These are phyloP conservation scores for Dalbergia cochinchinensis DNA, from an alignment of 306 rosid species.

Conservation along the genomic window DNA sequence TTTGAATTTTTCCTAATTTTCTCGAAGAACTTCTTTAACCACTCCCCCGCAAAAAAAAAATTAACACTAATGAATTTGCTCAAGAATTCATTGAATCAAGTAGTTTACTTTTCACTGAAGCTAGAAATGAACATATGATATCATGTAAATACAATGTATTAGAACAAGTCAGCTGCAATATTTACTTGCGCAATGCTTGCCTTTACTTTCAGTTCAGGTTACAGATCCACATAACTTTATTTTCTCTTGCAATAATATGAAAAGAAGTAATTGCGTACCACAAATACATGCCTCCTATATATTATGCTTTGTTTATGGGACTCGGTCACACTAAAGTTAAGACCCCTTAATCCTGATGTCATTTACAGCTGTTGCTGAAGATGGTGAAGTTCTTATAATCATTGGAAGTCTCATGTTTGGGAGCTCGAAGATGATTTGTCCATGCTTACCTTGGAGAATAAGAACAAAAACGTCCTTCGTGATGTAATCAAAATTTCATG, in stretches of 20 bases:
- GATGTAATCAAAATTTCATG: slow-evolving; percentile 51
- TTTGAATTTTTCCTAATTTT: too few species aligned
- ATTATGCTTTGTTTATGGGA: slow-evolving; percentile 12
- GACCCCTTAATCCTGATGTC: slow-evolving; percentile 18
- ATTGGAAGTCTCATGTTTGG: slow-evolving; percentile 45
- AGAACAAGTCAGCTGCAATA: slow-evolving; percentile 44
- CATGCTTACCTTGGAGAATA: slow-evolving; percentile 27
- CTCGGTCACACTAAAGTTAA: slow-evolving; percentile 27
- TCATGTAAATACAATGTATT: not conserved
- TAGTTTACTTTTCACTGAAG: not conserved
- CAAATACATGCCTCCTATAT: too few species aligned
- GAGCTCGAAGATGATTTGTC: slow-evolving; percentile 47
- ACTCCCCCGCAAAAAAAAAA: too few species aligned
- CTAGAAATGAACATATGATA: not conserved
- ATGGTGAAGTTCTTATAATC: slow-evolving; percentile 42
- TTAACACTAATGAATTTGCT: not conserved
- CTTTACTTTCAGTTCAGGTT: slow-evolving; percentile 18
- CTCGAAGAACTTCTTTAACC: too few species aligned
- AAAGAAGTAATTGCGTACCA: not conserved
- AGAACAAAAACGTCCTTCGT: slow-evolving; percentile 3
- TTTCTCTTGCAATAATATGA: slow-evolving; percentile 33
- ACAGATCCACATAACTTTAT: slow-evolving; percentile 27
- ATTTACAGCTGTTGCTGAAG: slow-evolving; percentile 37
- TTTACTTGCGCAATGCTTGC: slow-evolving; percentile 28
- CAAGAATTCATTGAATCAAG: slow-evolving; percentile 4